Base-by-base conservation (phyloP, 2,329 filamentous ascomycete species). In the Diplodia intermedia region DNA sequence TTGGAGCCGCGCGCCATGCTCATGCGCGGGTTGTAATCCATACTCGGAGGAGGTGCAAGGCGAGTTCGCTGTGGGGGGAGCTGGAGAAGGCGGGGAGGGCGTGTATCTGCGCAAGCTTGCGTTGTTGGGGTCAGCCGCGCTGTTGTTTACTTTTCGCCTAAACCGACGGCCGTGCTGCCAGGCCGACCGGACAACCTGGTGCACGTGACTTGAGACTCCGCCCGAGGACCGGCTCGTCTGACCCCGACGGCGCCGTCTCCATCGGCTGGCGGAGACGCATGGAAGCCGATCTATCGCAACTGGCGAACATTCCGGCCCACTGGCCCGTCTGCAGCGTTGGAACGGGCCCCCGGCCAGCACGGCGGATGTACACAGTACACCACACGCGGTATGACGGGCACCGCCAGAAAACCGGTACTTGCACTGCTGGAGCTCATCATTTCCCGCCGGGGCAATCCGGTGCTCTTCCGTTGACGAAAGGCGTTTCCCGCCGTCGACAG, bases 1-100 rank as follows among this genome's bases (percentile, higher is more conserved):
- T 79, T 77, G 15, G 79, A 76, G 71, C 75, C 76, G 63, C 81
- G 80, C 72, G 81, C 83, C 74, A 81, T 83, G 73, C 83, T 85
- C 82, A 84, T 84, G 71, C 83, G 81, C 68, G 79, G 79, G 70
- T 83, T 83, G 75, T 80, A 84, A 68, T 82, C 81, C 82, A 84
- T 84, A 52, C n/a, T 38, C 14, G 55, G 75, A 29, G 8, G 75
- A 29, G 8, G 12, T 36, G 9, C 71, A 67, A 36, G 33, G 65
- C 49, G 8, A 14, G 69, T 70, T 70, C 23, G 33, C 26, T 60
- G 47, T 67, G 23, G 36, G 65, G 54, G 15, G 8, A 14, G 60
- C 52, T 55, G 18, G 57, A 49, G 26, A 43, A 50, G 40, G 11
- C 9, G 2, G 33, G 20, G 29, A 53, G 49, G 43, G 15, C 29